Evolutionary conservation across 148 eudicot genomes (phyloP).

Genomic region (Vaccinium myrtillus): DNA sequence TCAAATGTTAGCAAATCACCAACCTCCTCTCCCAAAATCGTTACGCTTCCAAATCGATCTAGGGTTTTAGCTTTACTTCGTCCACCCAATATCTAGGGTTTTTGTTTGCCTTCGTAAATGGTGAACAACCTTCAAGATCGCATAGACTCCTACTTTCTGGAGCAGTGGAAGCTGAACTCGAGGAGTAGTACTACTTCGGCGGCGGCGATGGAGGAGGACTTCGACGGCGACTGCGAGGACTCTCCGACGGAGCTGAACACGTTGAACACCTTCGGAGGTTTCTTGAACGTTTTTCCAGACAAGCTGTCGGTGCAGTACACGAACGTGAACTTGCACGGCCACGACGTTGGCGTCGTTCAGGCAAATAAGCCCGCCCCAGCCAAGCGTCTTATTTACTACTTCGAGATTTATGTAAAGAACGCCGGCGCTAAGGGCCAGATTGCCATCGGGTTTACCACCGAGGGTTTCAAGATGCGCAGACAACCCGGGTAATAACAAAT

Average conservation of each 20-base stretch:
- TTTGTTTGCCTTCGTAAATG: slow-evolving; percentile 18
- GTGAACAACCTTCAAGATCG: slow-evolving; percentile 42
- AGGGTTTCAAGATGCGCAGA: slow-evolving; percentile 69
- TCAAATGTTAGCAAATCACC: slow-evolving; percentile 6
- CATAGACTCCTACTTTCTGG: slow-evolving; percentile 56
- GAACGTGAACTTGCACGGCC: slow-evolving; percentile 62
- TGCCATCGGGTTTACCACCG: slow-evolving; percentile 75
- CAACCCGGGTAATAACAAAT: slow-evolving; percentile 67
- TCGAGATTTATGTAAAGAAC: slow-evolving; percentile 69
- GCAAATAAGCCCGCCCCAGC: slow-evolving; percentile 72
- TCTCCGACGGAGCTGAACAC: slow-evolving; percentile 77
- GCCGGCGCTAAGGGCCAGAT: slow-evolving; percentile 78
- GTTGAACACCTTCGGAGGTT: slow-evolving; percentile 71
- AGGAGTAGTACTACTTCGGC: background rate
- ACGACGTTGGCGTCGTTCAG: slow-evolving; percentile 89
- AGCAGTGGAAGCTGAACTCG: slow-evolving; percentile 48
- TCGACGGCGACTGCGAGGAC: slow-evolving; percentile 30
- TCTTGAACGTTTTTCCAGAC: slow-evolving; percentile 66
- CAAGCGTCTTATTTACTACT: slow-evolving; percentile 61
- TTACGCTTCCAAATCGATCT: background rate
- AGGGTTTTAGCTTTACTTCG: background rate
- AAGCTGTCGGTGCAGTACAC: slow-evolving; percentile 73
- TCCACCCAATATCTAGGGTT: slow-evolving; percentile 9
- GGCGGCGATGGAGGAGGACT: slow-evolving; percentile 18
- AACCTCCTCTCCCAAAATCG: background rate